Base-by-base conservation (phyloP, 1,284 basidiomycete species). In the Puccinia triticina region DNA sequence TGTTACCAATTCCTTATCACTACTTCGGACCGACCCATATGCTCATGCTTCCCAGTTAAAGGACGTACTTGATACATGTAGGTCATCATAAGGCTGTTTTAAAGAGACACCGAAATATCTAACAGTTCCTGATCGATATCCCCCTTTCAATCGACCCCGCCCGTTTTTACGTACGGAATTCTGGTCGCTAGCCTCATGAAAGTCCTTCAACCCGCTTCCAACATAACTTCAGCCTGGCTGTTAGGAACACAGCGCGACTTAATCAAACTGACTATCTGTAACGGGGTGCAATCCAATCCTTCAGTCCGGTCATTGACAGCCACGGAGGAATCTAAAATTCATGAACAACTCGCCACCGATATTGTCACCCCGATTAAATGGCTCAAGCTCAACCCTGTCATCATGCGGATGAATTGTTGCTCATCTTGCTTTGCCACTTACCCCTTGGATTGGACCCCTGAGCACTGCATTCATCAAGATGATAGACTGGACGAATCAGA, bases 341-440 rank as follows among this genome's bases (percentile, higher is more conserved):
- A 29, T 23, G 46, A 16, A 32, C 16, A 40, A 43, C 21, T 73
- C 16, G 21, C 71, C 16, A 16, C 21, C 16, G 34, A 23, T 16
- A 71, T n/a, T 14, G 21, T 3, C 21, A 75, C 26, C 43, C 10
- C 37, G 5, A 61, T 59, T 12, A 59, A 75, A 21, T 75, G 50
- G 73, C 55, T 75, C 2, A 0, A 55, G 16, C 23, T 75, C 5
- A 26, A 75, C 37, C 73, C 73, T 11, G 16, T 18, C 5, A 32
- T 75, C 12, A 11, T 50, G 3, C 11, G 16, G 26, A 11, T 75
- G 18, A 57, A 55, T n/a, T 75, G 73, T 32, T 75, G 73, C 16
- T 59, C 55, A 4, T 37, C 32, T 43, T 75, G 73, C 32, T 75
- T 55, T 40, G 73, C 73, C 23, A 75, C 55, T 14, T 75, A 75